Conservation (phyloP, 2,329 filamentous ascomycete genomes). For the Epichloe sylvatica region DNA sequence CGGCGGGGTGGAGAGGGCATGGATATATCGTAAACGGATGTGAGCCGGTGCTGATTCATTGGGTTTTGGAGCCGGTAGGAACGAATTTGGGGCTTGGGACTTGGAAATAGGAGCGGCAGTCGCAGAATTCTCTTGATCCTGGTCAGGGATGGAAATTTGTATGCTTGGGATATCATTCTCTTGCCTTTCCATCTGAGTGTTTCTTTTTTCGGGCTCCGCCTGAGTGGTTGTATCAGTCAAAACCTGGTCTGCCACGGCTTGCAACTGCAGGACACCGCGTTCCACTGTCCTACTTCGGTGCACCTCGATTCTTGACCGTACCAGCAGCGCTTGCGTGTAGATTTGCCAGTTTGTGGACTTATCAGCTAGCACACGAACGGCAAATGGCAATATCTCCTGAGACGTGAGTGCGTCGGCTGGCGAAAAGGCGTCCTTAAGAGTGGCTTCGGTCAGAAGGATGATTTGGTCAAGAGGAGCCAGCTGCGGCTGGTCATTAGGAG, state of each 20-base stretch:
- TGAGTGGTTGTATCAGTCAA: constrained; percentile 60
- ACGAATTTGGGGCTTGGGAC: constrained; percentile 48
- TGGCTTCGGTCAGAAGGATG: constrained; percentile 74
- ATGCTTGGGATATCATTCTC: constrained; percentile 31
- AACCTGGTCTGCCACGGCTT: constrained; percentile 90
- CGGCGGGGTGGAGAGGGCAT: constrained; percentile 69
- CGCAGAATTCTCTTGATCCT: constrained; percentile 7
- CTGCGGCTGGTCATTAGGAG: constrained; percentile 69
- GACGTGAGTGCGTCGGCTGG: constrained; percentile 73
- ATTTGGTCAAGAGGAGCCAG: constrained; percentile 77
- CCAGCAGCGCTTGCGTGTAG: constrained; percentile 83
- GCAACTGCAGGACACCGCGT: constrained; percentile 77
- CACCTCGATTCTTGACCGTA: constrained; percentile 79
- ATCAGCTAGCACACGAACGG: constrained; percentile 71
- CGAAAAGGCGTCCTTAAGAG: constrained; percentile 75
- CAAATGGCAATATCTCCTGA: constrained; percentile 89
- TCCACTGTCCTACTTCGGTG: constrained; percentile 80
- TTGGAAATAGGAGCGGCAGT: constrained; percentile 4
- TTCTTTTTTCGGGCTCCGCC: constrained; percentile 15
- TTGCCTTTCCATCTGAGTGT: constrained; percentile 10
- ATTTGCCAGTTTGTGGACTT: constrained; percentile 96
- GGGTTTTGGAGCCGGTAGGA: constrained; percentile 63
- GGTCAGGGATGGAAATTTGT: constrained; percentile 26
- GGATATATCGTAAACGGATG: constrained; percentile 69
- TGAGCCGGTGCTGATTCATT: constrained; percentile 65